Conservation (phyloP, 2,329 filamentous ascomycete species). For the Penicillium sp. region DNA sequence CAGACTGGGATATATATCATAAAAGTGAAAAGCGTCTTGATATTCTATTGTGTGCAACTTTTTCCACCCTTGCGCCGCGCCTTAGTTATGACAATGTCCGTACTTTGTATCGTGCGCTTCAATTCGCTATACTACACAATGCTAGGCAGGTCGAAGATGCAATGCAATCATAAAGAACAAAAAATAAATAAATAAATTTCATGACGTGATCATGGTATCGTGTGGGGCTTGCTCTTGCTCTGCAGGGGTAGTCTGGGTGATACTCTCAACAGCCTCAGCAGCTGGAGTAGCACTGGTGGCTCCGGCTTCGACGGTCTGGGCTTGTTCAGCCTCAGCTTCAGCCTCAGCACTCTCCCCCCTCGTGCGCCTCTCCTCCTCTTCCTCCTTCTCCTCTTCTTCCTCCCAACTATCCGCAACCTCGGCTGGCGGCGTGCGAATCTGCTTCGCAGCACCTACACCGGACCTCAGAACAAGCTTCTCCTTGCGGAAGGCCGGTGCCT, state of each 20-base stretch:
- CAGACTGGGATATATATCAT: too few relatives aligned
- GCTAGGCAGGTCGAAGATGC: neutral
- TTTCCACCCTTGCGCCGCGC: neutral
- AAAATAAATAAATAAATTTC: neutral
- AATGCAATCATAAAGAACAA: neutral
- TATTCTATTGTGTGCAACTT: neutral
- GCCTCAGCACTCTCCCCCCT: conserved; percentile 7
- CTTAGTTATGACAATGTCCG: neutral
- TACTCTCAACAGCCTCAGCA: neutral
- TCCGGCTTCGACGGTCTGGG: neutral
- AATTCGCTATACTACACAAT: neutral
- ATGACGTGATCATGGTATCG: neutral
- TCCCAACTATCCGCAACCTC: conserved; percentile 54
- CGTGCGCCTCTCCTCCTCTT: conserved; percentile 34
- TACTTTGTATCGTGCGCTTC: neutral
- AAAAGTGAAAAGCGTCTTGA: neutral
- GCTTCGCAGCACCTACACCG: conserved; percentile 39
- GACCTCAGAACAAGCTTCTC: conserved; percentile 42
- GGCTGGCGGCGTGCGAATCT: conserved; percentile 29
- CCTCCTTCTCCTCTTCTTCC: conserved; percentile 50
- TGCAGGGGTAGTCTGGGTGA: neutral
- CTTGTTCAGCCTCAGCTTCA: conserved; percentile 16
- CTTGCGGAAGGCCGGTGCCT: conserved; percentile 28
- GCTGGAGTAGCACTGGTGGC: neutral
- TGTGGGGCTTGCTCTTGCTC: neutral